Evolutionary conservation across 2,329 filamentous ascomycete species (phyloP).

Genomic region (Sclerotinia glacialis): DNA sequence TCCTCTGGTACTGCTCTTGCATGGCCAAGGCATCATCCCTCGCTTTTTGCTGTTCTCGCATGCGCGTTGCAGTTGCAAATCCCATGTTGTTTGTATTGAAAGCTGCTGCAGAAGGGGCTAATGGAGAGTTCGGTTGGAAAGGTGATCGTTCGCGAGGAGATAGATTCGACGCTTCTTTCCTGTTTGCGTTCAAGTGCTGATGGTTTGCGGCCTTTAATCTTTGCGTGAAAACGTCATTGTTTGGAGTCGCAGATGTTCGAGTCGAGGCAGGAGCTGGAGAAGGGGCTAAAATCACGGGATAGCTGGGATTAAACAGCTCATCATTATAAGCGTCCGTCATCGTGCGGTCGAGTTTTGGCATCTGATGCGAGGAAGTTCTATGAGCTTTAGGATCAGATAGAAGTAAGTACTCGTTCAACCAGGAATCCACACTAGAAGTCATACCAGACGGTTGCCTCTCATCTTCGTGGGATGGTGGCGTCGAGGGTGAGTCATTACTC

Average conservation of each 20-base stretch:
- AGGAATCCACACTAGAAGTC: slow-evolving; percentile 42
- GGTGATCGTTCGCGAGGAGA: slow-evolving; percentile 70
- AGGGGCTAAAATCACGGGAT: slow-evolving; percentile 56
- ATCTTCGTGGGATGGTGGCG: slow-evolving; percentile 51
- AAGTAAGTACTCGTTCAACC: slow-evolving; percentile 68
- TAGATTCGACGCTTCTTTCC: slow-evolving; percentile 47
- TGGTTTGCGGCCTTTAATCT: slow-evolving; percentile 76
- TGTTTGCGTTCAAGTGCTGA: slow-evolving; percentile 61
- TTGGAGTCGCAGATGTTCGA: slow-evolving; percentile 41
- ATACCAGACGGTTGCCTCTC: slow-evolving; percentile 57
- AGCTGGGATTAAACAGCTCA: slow-evolving; percentile 75
- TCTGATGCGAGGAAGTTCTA: slow-evolving; percentile 48
- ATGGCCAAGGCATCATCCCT: slow-evolving; percentile 53
- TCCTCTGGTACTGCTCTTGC: slow-evolving; percentile 43
- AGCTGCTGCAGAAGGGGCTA: slow-evolving; percentile 47
- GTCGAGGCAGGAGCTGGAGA: slow-evolving; percentile 46
- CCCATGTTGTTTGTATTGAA: slow-evolving; percentile 41
- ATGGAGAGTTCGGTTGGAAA: slow-evolving; percentile 69
- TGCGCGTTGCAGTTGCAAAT: slow-evolving; percentile 56
- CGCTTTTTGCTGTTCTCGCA: slow-evolving; percentile 60
- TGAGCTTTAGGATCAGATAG: slow-evolving; percentile 44
- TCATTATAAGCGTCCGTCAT: slow-evolving; percentile 84
- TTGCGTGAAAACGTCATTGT: slow-evolving; percentile 66
- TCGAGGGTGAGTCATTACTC: slow-evolving; percentile 60
- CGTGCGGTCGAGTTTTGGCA: slow-evolving; percentile 78